A percentile compares a stretch with the other conserved stretches of the same genome.
Evolutionary conservation across 1,284 basidiomycete species (phyloP).

Genomic region (Gomphus bonarii): DNA sequence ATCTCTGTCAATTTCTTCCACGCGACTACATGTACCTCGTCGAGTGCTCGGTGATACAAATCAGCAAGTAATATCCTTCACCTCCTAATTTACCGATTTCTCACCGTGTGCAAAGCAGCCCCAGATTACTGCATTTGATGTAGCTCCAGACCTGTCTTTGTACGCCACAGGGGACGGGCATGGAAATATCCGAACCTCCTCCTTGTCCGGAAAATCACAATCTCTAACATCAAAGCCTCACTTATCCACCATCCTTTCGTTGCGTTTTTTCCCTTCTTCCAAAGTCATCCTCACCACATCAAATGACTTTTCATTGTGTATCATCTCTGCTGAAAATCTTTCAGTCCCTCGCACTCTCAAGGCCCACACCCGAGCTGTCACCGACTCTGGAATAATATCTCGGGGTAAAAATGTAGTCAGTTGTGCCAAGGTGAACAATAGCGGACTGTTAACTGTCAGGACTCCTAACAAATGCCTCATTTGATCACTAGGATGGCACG

Average conservation of each 20-base stretch:
- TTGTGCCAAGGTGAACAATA: slow-evolving; percentile 14
- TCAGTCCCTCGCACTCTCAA: slow-evolving; percentile 42
- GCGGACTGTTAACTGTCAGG: background rate
- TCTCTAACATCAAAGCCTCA: slow-evolving; percentile 30
- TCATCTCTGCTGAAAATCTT: slow-evolving; percentile 48
- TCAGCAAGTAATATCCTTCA: background rate
- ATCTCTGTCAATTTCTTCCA: slow-evolving; percentile 31
- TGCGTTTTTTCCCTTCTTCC: slow-evolving; percentile 56
- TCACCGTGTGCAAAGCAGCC: slow-evolving; percentile 29
- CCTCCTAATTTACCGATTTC: background rate
- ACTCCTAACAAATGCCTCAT: slow-evolving; percentile 16
- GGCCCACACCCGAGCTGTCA: slow-evolving; percentile 58
- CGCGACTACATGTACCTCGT: slow-evolving; percentile 32
- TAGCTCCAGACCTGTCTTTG: slow-evolving; percentile 44
- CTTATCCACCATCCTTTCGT: slow-evolving; percentile 41
- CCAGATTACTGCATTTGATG: slow-evolving; percentile 52
- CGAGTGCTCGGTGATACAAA: slow-evolving; percentile 37
- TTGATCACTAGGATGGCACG: slow-evolving; percentile 51
- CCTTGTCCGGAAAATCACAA: slow-evolving; percentile 9
- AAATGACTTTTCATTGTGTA: slow-evolving; percentile 48
- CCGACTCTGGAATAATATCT: slow-evolving; percentile 50
- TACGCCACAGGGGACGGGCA: slow-evolving; percentile 46
- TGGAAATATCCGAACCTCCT: slow-evolving; percentile 13
- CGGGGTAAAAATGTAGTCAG: slow-evolving; percentile 52
- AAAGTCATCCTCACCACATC: slow-evolving; percentile 52